Percentiles rank a stretch among this genome's conserved stretches.
phyloP scores from a whole-genome alignment of 768 basidiomycete genomes.

The Phlebiopsis gigantea region DNA sequence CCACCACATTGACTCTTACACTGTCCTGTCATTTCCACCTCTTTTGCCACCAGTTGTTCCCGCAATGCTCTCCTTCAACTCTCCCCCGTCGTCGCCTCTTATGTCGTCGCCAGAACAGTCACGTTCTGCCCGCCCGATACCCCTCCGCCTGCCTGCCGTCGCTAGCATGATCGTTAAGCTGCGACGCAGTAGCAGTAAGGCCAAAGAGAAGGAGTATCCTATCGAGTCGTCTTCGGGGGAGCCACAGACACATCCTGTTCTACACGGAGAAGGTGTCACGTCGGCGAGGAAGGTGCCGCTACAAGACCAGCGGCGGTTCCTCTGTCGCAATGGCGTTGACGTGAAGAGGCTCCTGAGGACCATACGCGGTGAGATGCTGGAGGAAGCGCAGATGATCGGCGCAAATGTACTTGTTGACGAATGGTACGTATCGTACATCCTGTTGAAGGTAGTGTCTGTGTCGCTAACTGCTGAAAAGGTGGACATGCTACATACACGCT shows the following conservation, averaged over 20 bases:
- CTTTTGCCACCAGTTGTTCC: not conserved
- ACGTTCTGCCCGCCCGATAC: constrained; percentile 9
- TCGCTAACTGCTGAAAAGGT: constrained; percentile 35
- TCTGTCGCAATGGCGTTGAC: constrained; percentile 62
- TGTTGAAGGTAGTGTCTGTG: not conserved
- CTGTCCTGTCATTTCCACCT: not conserved
- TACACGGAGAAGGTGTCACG: constrained; percentile 24
- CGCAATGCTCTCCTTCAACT: constrained; percentile 16
- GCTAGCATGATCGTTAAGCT: constrained; percentile 53
- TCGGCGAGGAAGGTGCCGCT: constrained; percentile 29
- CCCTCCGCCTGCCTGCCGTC: constrained; percentile 30
- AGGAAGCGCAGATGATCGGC: constrained; percentile 43
- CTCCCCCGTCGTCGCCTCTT: constrained; percentile 25
- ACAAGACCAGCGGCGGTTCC: constrained; percentile 38
- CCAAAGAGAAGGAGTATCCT: constrained; percentile 19
- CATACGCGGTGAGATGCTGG: constrained; percentile 45
- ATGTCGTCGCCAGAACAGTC: constrained; percentile 6
- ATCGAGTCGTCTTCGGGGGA: constrained; percentile 34
- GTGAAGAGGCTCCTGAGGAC: constrained; percentile 50
- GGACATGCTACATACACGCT: constrained; percentile 56
- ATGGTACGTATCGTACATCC: constrained; percentile 41
- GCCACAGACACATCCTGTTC: constrained; percentile 32
- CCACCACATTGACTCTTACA: constrained; percentile 5
- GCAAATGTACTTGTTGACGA: constrained; percentile 66
- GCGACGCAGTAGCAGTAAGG: constrained; percentile 30